Base-by-base conservation (phyloP, 192 early-diverging fungal species). In the Tieghemiomyces parasiticus region DNA sequence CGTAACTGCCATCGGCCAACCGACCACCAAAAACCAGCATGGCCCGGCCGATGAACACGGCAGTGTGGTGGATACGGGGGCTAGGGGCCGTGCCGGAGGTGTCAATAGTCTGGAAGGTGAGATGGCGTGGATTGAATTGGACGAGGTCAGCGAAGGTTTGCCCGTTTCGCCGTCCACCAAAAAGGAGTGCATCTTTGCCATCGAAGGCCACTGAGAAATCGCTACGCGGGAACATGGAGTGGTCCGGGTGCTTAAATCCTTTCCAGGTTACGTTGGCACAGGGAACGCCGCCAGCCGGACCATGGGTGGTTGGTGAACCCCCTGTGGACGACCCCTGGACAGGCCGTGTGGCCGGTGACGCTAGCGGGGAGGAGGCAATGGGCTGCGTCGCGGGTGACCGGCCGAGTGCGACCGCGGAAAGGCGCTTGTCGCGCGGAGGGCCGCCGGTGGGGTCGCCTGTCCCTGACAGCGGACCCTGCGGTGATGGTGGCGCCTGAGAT, bases 11-110 rank as follows among this genome's bases (percentile, higher is more conserved):
- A 9, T 65, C 59, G 20, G 29, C 63, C 9, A 73, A 38, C 48
- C 71, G 68, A 31, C 74, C 74, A 46, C 74, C 74, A 71, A 76
- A 76, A 53, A 76, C 71, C 66, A 76, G 71, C 74, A 76, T 73
- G 31, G 74, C 71, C 49, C 71, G 71, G 10, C 74, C 69, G 28
- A 76, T 73, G 38, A 76, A 76, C 29, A 71, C 58, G 31, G 71
- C 71, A 9, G 68, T 53, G 30, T 76, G 74, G 55, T 70, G 71
- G 33, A 70, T 69, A 47, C 74, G 67, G 24, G 74, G 63, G 30
- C 54, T 54, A 4, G 74, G 74, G 4, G 70, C 34, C 22, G 58
- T 62, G 34, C 74, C 74, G 19, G 55, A 35, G 4, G 47, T 60
- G 13, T 60, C 26, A 32, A 60, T n/a, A 19, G 45, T 22, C 14